Base-by-base conservation (phyloP, 2,329 filamentous ascomycete species). In the Penicillium brasilianum region DNA sequence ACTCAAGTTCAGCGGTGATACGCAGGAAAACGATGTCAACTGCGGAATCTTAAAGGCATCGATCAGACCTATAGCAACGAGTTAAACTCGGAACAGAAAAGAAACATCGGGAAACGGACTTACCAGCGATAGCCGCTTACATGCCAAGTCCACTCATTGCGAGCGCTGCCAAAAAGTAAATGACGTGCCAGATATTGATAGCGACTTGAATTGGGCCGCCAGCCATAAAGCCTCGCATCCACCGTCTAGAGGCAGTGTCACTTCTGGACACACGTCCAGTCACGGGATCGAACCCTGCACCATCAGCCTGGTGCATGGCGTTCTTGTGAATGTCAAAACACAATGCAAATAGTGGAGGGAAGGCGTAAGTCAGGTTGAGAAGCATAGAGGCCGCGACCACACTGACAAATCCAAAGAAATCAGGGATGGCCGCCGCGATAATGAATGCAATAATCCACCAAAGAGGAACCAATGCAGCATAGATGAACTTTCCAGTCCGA, bases 351-450 rank as follows among this genome's bases (percentile, higher is more conserved):
- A 76, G 52, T 3, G 80, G 78, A 11, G 81, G 81, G 57, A 83
- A 76, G 0, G 80, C 80, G 66, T 83, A 83, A 13, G 76, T 80
- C 66, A 83, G 77, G 43, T 83, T 79, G 53, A 83, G 58, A 18
- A 83, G 76, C 67, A 76, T 79, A 1, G 77, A 70, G 0, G 81
- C 80, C 1, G 76, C 75, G 11, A 83, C 77, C 7, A 83, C 69
- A 30, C 72, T 69, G 25, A 74, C 71, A 51, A 77, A 73, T 2
- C 73, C 70, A 41, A 74, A 74, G 60, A 77, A 77, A 53, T 82
- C 75, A 0, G 81, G 81, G 46, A 82, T 76, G 1, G 79, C 76
- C 9, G 77, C 78, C 1, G 77, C 77, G 58, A 82, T 70, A 25
- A 82, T 58, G 66, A 80, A 82, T 0, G 80, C 81, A 6, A 78